Conservation (phyloP, 164 flowering plant genomes). For the Magnolia kwangsiensis region DNA sequence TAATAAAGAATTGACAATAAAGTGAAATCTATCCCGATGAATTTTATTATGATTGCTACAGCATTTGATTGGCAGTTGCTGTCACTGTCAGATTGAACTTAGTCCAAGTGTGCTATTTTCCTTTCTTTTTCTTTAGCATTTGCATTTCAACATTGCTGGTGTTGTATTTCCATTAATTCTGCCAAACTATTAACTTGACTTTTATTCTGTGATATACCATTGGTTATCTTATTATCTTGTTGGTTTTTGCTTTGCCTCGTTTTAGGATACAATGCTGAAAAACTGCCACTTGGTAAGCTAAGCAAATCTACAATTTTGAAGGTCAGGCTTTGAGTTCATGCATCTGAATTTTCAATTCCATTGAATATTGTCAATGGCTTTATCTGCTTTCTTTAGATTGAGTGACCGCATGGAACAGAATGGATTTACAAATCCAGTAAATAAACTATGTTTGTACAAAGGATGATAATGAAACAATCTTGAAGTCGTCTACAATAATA, state of each 20-base stretch:
- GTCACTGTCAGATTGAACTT: background rate
- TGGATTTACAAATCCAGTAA: no score
- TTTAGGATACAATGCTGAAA: conserved; percentile 89
- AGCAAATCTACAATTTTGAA: conserved; percentile 87
- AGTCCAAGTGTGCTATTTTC: background rate
- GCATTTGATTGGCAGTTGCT: background rate
- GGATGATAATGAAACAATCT: no score
- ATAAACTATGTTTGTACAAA: no score
- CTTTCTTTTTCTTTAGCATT: background rate
- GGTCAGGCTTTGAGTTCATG: conserved; percentile 32
- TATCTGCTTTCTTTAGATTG: background rate
- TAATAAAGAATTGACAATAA: background rate
- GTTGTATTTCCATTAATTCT: background rate
- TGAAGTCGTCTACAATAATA: no score
- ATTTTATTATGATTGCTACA: background rate
- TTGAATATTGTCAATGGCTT: background rate
- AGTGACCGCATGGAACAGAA: background rate
- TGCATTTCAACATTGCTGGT: background rate
- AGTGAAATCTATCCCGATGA: background rate
- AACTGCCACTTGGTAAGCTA: conserved; percentile 90
- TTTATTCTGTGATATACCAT: background rate
- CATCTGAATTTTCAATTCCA: background rate
- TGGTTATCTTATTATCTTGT: background rate
- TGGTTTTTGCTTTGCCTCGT: background rate
- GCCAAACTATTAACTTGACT: background rate